Base-by-base conservation (phyloP, 78 protist species). In the Dictyostelium brefeldianum region DNA sequence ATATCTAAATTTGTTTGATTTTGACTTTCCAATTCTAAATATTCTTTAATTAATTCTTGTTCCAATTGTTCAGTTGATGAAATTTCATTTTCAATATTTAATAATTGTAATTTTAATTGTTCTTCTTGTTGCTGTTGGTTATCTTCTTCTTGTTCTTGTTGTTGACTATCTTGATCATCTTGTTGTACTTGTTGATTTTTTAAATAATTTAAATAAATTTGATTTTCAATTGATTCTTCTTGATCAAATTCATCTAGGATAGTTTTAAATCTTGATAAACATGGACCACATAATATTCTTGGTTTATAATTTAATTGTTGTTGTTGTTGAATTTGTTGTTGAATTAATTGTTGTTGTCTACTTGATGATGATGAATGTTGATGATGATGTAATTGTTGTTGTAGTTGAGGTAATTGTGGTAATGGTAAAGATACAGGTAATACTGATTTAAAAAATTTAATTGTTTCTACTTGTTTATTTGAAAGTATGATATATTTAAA, bases 191-290 rank as follows among this genome's bases (percentile, higher is more conserved):
- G 31, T 1, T 84, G 12, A 27, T 54, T 69, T 25, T 41, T 20
- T 54, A 74, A 53, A 57, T 53, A 87, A 10, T 64, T 47, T 25
- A 12, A 47, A 65, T 87, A 87, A 27, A 80, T 77, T 62, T 56
- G 22, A 18, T 25, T 27, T 20, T 87, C 93, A 29, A 29, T 57
- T 9, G 43, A 36, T 48, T 62, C 48, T 47, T 87, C 93, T 31
- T 51, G 62, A 87, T 87, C 56, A 50, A 87, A 36, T 65, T 78
- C 81, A 67, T 74, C 84, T 18, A 87, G 43, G 12, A 71, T 75
- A 3, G 71, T 70, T 87, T 77, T 87, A 31, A 87, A 67, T 51
- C 78, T 77, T 14, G 84, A 87, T 48, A 87, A 36, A 50, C 93
- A 87, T 1, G 74, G 64, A 0, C 93, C 84, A 64, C 93, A 87